Percentiles rank a stretch among this genome's conserved stretches.
Evolutionary conservation across 805 yeast species (phyloP).

Genomic region (Phaffomyces thermotolerans): DNA sequence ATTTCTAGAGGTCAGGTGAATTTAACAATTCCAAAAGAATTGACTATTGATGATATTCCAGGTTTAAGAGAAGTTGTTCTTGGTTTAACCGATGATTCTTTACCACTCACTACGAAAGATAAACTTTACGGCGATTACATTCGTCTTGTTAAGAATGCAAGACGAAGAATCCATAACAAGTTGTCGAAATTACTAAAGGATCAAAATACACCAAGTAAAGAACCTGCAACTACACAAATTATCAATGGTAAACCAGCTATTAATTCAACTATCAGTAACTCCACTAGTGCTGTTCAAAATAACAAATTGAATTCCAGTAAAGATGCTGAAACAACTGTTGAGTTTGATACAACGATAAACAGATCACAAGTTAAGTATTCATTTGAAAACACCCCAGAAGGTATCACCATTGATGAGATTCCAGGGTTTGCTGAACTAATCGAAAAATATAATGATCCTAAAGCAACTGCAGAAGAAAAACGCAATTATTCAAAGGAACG

Average conservation of each 20-base stretch:
- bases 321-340: background rate
- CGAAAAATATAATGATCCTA: background rate
- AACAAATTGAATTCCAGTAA: background rate
- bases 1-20: background rate
- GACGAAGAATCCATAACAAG: slow-evolving; percentile 5
- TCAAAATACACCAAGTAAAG: background rate
- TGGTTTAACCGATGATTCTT: background rate
- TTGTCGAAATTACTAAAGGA: background rate
- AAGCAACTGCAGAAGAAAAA: background rate
- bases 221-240: too few species aligned
- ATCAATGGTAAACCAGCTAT: too few species aligned
- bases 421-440: background rate
- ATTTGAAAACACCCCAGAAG: slow-evolving; percentile 1
- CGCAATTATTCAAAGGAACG: background rate
- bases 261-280: background rate
- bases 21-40: background rate
- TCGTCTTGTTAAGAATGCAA: slow-evolving; percentile 8
- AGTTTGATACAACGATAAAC: background rate
- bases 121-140: slow-evolving; percentile 3
- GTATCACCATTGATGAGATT: background rate
- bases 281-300: background rate
- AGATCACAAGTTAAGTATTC: background rate
- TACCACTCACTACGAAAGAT: background rate
- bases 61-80: slow-evolving; percentile 4
- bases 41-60: slow-evolving; percentile 7